Conservation (phyloP, 2,329 filamentous ascomycete species). For the Xylaria sp. region DNA sequence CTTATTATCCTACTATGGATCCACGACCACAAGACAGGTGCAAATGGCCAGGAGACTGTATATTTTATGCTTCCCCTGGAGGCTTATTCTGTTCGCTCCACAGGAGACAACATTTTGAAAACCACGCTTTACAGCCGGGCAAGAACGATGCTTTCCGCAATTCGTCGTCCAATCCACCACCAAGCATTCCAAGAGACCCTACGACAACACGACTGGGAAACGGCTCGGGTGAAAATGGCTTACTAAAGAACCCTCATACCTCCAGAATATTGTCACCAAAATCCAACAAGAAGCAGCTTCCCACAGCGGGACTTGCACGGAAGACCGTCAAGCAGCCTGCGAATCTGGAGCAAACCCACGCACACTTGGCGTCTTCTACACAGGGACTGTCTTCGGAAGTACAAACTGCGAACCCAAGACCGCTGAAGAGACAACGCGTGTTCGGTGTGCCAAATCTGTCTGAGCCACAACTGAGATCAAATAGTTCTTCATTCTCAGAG, state of each 20-base stretch:
- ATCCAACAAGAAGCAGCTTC: constrained; percentile 35
- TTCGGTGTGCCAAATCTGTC: constrained; percentile 17
- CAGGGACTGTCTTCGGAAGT: constrained; percentile 17
- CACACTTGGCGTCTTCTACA: constrained; percentile 16
- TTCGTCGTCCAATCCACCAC: not conserved
- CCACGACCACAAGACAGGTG: constrained; percentile 26
- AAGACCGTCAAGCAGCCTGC: constrained; percentile 32
- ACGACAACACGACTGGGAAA: not conserved
- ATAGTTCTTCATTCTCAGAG: constrained; percentile 18
- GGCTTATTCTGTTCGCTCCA: constrained; percentile 29
- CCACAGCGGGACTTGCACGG: constrained; percentile 31
- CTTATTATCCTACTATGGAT: constrained; percentile 29
- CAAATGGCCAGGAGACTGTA: constrained; percentile 32
- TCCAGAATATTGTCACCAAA: constrained; percentile 8
- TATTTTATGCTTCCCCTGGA: constrained; percentile 7
- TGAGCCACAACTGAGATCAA: constrained; percentile 18
- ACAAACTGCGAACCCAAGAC: constrained; percentile 19
- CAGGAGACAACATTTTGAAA: constrained; percentile 2
- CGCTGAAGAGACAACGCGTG: constrained; percentile 30
- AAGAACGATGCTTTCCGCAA: not conserved
- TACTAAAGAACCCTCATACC: constrained; percentile 27
- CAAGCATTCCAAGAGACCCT: not conserved
- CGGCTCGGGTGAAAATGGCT: not conserved
- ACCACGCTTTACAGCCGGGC: not conserved
- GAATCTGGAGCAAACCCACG: not conserved